Base-by-base conservation (phyloP, 2,329 filamentous ascomycete species). In the Fusarium annulatum region DNA sequence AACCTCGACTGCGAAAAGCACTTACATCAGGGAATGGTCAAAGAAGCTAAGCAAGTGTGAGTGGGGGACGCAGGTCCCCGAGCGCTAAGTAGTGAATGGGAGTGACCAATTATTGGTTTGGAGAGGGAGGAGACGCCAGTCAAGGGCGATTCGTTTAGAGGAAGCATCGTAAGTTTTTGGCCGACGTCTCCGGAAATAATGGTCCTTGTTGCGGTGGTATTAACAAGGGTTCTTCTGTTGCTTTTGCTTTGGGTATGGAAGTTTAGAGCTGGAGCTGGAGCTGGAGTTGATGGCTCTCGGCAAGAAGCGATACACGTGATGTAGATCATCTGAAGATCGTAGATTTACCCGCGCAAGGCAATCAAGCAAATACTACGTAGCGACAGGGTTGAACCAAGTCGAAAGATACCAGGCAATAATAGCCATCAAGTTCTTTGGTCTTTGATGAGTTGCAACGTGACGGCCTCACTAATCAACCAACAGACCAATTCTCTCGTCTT, bases 21-120 rank as follows among this genome's bases (percentile, higher is more conserved):
- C 62, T 67, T 71, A 45, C 43, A 73, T 43, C 36, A 43, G 48
- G 63, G 65, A 41, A 39, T 19, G 21, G 30, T 21, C 34, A 52
- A 52, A 51, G 56, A 53, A 30, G 9, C 26, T 48, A 48, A n/a
- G 45, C 36, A 42, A 30, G 39, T 56, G 65, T 33, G 55, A 41
- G 69, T 52, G 70, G 65, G 56, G 46, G 52, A 56, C 21, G 60
- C 70, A 73, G 70, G 70, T 73, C 65, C 55, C 51, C 45, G 18
- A 57, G 59, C 67, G 65, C 39, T 42, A 57, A 61, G 59, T 45
- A 66, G 38, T 41, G 48, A 70, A 61, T 38, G 39, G 57, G 34
- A 68, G 48, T 16, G 38, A 33, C 71, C 71, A 73, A 74, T 74
- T 67, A 68, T 71, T 67, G 51, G 43, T 49, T 68, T 42, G 36